phyloP scores from a whole-genome alignment of 1,284 basidiomycete genomes.

The Cryptococcus sp. region DNA sequence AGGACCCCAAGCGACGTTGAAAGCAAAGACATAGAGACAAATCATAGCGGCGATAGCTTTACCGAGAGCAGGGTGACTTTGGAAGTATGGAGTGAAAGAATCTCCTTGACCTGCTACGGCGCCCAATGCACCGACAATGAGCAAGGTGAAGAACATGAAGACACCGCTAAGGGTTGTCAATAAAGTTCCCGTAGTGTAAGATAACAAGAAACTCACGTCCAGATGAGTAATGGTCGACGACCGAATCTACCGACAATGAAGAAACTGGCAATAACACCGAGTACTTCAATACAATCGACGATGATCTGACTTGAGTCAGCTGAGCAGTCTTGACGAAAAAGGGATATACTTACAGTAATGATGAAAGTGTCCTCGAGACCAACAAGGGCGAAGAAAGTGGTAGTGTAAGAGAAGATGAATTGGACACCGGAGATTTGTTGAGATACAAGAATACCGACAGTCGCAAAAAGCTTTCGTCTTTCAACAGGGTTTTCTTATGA shows the following conservation, averaged over 20 bases:
- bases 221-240: constrained; percentile 48
- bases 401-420: constrained; percentile 46
- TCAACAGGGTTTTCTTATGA: constrained; percentile 35
- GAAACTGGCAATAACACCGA: constrained; percentile 46
- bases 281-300: constrained; percentile 46
- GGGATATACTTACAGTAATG: constrained; percentile 37
- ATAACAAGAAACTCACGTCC: no score
- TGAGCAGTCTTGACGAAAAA: not conserved
- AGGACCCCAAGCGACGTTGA: constrained; percentile 51
- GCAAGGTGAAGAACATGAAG: constrained; percentile 47
- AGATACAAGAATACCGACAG: constrained; percentile 47
- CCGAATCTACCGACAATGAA: constrained; percentile 50
- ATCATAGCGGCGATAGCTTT: constrained; percentile 50
- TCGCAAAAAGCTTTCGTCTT: constrained; percentile 44
- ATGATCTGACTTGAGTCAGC: constrained; percentile 17
- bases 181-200: no score
- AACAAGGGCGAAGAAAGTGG: constrained; percentile 41
- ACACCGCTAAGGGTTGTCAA: constrained; percentile 23
- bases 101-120: constrained; percentile 29
- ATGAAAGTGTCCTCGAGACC: constrained; percentile 46
- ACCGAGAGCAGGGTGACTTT: constrained; percentile 21
- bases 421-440: constrained; percentile 45
- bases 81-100: constrained; percentile 22
- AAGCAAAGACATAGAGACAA: constrained; percentile 48
- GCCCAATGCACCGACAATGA: constrained; percentile 46